Base-by-base conservation (phyloP, 2,329 filamentous ascomycete genomes). In the Verticillium klebahnii region DNA sequence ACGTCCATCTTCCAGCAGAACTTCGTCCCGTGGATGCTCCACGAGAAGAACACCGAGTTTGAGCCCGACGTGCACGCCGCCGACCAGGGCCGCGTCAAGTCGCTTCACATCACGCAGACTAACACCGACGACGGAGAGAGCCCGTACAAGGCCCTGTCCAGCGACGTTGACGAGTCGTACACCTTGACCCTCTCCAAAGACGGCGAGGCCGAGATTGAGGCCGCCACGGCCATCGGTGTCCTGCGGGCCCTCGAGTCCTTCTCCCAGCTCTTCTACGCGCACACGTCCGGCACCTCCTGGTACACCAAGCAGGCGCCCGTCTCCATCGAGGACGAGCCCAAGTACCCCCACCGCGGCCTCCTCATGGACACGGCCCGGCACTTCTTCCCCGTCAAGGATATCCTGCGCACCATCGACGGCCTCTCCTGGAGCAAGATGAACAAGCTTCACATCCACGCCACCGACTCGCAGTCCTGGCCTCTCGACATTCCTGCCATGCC, bases 401-500 rank as follows among this genome's bases (percentile, higher is more conserved):
- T 96, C 67, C 82, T 88, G 69, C 86, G 87, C 58, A 91, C 88
- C 60, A 90, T 97, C 66, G 90, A 96, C 70, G 89, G 87, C 50
- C 76, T 90, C 66, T 80, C 89, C 1, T 92, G 87, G 83, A 92
- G 88, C 78, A 95, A 96, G 78, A 84, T 95, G 80, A 95, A 95
- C 76, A 82, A 87, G 6, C 81, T 96, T 61, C 92, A 95, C 74
- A 79, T 94, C 60, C 92, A 96, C 77, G 82, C 89, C 62, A 95
- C 91, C 5, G 92, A 96, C 74, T 87, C 89, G 17, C 92, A 96
- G 74, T 91, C 91, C 4, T 96, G 92, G 89, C 92, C 92, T 0
- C 79, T 96, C 29, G 91, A 92, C 67, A 88, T 96, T 58, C 90
- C 91, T 1, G 75, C 89, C 2, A 75, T 96, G 64, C 90, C 92